These are phyloP conservation scores for Annulohypoxylon bovei DNA, from an alignment of 495 filamentous ascomycete genomes.

Conservation along the genomic window DNA sequence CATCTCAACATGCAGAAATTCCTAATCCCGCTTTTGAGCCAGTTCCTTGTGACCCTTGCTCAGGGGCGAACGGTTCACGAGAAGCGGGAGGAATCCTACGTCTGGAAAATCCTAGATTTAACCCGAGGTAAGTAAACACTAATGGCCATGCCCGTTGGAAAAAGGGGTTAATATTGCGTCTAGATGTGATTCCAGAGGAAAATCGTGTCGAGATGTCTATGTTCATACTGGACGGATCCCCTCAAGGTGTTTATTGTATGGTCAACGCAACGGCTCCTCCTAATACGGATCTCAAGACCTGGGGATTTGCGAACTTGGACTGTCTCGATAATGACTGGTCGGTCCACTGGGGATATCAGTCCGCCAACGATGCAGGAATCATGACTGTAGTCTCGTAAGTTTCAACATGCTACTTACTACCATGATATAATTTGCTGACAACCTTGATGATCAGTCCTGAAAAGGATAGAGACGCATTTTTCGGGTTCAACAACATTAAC, in stretches of 20 bases:
- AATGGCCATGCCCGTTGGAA: no score
- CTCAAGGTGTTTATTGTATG: background rate
- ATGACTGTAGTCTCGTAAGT: background rate
- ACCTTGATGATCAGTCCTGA: background rate
- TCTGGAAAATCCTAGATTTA: background rate
- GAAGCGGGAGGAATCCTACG: background rate
- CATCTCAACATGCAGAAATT: background rate
- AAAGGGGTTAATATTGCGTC: no score
- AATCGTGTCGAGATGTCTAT: background rate
- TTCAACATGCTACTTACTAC: background rate
- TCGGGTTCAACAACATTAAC: background rate
- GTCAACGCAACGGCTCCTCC: background rate
- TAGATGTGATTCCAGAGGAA: no score
- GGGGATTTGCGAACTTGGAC: background rate
- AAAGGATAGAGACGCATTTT: background rate
- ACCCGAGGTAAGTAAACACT: background rate
- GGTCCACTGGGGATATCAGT: background rate
- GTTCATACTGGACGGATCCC: background rate
- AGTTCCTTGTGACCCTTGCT: background rate
- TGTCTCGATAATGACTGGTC: background rate
- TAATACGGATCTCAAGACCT: background rate
- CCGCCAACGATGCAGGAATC: background rate
- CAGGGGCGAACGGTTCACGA: background rate
- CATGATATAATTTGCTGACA: background rate
- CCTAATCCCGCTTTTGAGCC: background rate